Base-by-base conservation (phyloP, 2,329 filamentous ascomycete genomes). In the Alternaria triticimaculans region DNA sequence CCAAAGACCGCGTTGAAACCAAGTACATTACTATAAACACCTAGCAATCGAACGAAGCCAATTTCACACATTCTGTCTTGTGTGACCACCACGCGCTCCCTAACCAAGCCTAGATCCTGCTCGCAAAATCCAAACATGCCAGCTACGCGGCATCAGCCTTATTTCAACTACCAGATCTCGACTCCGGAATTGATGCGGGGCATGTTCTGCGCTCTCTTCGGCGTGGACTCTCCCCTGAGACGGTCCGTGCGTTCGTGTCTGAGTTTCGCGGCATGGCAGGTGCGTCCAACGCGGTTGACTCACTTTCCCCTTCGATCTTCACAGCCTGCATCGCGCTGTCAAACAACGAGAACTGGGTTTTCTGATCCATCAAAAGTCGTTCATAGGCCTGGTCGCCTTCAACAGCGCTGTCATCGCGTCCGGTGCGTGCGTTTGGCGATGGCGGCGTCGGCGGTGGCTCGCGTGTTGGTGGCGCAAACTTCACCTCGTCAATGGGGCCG, bases 281-380 rank as follows among this genome's bases (percentile, higher is more conserved):
- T 41, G 25, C 41, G 49, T 6, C 3, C 8, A 1, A 51, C 8
- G 12, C 26, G 14, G 3, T 51, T 4, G 37, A 20, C 21, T 28
- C 21, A 30, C 4, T 15, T 2, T 12, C 4, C 3, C 7, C 25
- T 15, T 21, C 18, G 8, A 8, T 25, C n/a, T 21, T 12, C 18
- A n/a, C 3, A 15, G 21, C 18, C n/a, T 43, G 54, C 25, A 21
- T 46, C 14, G 23, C 54, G 26, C 20, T 3, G 14, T 26, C 9
- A 10, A 15, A 15, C 2, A 30, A 20, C 21, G 23, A 12, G 20
- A 45, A 23, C 3, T 14, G 9, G 2, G 5, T 41, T 14, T 45
- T 2, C 5, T 45, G 6, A 10, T 55, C 2, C 7, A 2, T 11
- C 9, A 43, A 18, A 4, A 46, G 20, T 15, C 0, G 0, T 3